A percentile compares a stretch with the other conserved stretches of the same genome.
Conservation (phyloP, 208 protist genomes). For the Acanthamoeba sp. region DNA sequence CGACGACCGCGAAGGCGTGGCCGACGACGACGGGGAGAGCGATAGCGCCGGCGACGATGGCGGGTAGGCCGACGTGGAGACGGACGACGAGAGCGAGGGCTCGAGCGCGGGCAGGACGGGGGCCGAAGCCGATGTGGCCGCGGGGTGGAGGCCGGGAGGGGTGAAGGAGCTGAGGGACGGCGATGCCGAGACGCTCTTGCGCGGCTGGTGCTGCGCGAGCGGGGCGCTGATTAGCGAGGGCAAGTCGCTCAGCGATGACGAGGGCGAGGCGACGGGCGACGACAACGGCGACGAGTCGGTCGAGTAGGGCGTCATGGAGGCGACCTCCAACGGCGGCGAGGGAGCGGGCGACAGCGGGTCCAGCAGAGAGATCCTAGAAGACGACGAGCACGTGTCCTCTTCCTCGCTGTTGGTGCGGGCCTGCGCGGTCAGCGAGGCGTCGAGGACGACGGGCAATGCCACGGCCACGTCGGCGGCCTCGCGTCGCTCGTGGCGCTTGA, state of each 20-base stretch:
- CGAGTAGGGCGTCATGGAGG: neutral
- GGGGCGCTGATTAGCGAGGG: neutral
- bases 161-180: neutral
- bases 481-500: neutral
- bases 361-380: too few relatives aligned
- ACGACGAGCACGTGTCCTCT: neutral
- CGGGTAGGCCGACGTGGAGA: neutral
- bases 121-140: neutral
- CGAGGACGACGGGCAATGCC: neutral
- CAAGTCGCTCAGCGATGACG: slow-evolving; percentile 1
- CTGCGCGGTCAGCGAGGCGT: neutral
- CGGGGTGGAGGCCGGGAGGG: neutral
- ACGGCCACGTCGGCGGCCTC: neutral
- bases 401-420: neutral
- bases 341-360: neutral
- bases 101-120: neutral
- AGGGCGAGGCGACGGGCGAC: neutral
- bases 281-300: slow-evolving; percentile 8
- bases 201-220: neutral
- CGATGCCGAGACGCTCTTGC: neutral
- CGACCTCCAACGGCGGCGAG: neutral
- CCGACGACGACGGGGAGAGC: neutral
- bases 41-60: neutral
- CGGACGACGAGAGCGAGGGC: neutral
- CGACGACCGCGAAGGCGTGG: neutral